These are phyloP conservation scores for Thozetella sp. DNA, from an alignment of 495 filamentous ascomycete genomes.

Conservation along the genomic window DNA sequence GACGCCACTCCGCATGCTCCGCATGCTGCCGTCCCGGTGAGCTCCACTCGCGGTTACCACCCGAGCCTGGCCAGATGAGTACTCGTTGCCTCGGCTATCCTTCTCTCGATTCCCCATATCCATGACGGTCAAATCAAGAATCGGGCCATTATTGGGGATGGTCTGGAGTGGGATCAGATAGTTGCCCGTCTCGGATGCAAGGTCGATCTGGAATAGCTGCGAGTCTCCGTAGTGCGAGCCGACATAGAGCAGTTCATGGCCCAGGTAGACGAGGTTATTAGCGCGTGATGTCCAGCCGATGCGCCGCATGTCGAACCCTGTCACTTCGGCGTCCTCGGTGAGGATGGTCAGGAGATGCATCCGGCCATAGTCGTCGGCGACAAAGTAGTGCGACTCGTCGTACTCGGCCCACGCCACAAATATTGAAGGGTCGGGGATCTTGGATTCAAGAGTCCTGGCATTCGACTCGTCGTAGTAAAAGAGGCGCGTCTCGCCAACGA, in stretches of 20 bases:
- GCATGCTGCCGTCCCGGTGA: slow-evolving; percentile 79
- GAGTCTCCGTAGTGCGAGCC: slow-evolving; percentile 94
- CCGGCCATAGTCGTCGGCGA: slow-evolving; percentile 88
- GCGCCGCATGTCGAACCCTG: slow-evolving; percentile 52
- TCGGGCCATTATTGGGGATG: slow-evolving; percentile 83
- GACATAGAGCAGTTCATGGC: slow-evolving; percentile 74
- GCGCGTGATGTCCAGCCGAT: slow-evolving; percentile 78
- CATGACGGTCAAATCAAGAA: slow-evolving; percentile 93
- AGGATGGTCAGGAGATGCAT: slow-evolving; percentile 79
- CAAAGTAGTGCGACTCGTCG: slow-evolving; percentile 75
- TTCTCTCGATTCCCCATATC: slow-evolving; percentile 84
- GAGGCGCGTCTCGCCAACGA: slow-evolving; percentile 84
- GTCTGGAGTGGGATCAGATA: slow-evolving; percentile 72
- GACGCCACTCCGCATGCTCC: slow-evolving; percentile 91
- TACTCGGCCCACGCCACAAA: slow-evolving; percentile 89
- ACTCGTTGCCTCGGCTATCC: slow-evolving; percentile 78
- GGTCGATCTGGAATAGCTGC: slow-evolving; percentile 70
- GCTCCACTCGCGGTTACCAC: slow-evolving; percentile 92
- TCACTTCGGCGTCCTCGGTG: slow-evolving; percentile 58
- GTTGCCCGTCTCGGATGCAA: slow-evolving; percentile 18
- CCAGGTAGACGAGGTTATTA: slow-evolving; percentile 77
- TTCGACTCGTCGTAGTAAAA: slow-evolving; percentile 79
- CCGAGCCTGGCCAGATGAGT: slow-evolving; percentile 89
- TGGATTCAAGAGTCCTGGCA: slow-evolving; percentile 56
- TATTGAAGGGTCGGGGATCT: slow-evolving; percentile 71